Evolutionary conservation across 2,329 filamentous ascomycete genomes (phyloP).

Genomic region (Aspergillus terreus): DNA sequence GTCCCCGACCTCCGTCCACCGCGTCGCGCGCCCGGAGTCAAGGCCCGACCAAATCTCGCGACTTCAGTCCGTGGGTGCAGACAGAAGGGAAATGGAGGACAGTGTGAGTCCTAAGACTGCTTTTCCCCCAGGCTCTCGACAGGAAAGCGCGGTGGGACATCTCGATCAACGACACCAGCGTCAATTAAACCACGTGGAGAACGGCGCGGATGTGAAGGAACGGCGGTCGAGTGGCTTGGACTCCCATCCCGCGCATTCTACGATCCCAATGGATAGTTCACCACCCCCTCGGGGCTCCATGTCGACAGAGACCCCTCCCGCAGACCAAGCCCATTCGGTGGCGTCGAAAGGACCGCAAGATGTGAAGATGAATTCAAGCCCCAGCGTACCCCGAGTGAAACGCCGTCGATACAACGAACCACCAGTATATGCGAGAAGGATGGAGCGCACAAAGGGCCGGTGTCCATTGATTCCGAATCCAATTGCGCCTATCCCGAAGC

Average conservation of each 20-base stretch:
- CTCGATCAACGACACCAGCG: conserved; percentile 23
- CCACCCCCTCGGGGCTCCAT: conserved; percentile 19
- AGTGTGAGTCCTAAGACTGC: conserved; percentile 76
- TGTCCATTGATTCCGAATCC: conserved; percentile 40
- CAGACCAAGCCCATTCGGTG: conserved; percentile 10
- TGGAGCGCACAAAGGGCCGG: conserved; percentile 38
- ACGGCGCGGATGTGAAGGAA: conserved; percentile 23
- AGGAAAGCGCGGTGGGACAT: conserved; percentile 23
- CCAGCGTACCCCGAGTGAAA: conserved; percentile 43
- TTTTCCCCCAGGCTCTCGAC: conserved; percentile 24
- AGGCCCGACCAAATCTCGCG: conserved; percentile 27
- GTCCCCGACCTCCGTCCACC: conserved; percentile 28
- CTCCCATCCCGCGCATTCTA: conserved; percentile 10
- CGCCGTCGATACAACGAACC: conserved; percentile 50
- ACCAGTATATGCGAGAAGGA: conserved; percentile 49
- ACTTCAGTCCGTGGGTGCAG: conserved; percentile 50
- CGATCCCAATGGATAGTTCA: conserved; percentile 27
- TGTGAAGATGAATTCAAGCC: conserved; percentile 12
- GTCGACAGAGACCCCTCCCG: conserved; percentile 13
- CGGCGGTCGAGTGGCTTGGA: conserved; percentile 14
- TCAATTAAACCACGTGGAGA: conserved; percentile 24
- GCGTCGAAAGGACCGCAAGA: conserved; percentile 24
- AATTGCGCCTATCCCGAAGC: conserved; percentile 30
- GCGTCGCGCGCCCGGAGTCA: conserved; percentile 41
- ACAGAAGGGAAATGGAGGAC: conserved; percentile 66